Conservation (phyloP, 371 early-diverging fungal species). For the Thermomucor indicae-seudaticae region DNA sequence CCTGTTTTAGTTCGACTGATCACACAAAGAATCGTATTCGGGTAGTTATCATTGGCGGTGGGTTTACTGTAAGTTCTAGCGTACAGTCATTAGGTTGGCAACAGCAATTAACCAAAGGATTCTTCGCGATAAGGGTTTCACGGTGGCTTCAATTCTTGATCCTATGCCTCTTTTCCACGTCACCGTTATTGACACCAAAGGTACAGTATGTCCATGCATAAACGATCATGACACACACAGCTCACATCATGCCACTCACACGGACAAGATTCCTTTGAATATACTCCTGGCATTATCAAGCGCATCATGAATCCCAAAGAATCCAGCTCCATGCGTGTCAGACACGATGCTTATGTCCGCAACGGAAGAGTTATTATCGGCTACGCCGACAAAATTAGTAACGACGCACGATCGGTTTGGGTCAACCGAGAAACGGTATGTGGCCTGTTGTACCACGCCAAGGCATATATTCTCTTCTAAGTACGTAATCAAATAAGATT, state of each 20-base stretch:
- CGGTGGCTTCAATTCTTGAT: slow-evolving; percentile 40
- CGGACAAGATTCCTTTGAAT: slow-evolving; percentile 32
- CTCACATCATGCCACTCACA: background rate
- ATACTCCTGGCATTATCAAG: slow-evolving; percentile 36
- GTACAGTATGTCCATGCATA: slow-evolving; percentile 6
- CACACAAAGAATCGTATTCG: slow-evolving; percentile 15
- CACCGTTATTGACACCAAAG: slow-evolving; percentile 44
- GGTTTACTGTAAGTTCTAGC: slow-evolving; percentile 32
- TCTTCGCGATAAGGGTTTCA: slow-evolving; percentile 28
- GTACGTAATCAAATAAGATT: background rate
- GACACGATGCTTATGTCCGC: slow-evolving; percentile 33
- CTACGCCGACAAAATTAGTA: slow-evolving; percentile 25
- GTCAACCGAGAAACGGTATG: slow-evolving; percentile 28
- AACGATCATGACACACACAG: background rate
- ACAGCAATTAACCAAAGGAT: no score
- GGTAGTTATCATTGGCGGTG: slow-evolving; percentile 41
- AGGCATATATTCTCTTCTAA: background rate
- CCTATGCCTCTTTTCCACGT: slow-evolving; percentile 45
- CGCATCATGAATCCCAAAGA: slow-evolving; percentile 26
- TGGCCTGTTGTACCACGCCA: background rate
- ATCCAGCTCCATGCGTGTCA: slow-evolving; percentile 25
- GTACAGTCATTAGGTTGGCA: no score
- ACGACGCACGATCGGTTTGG: slow-evolving; percentile 21
- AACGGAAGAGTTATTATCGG: slow-evolving; percentile 45
- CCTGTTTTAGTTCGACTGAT: no score